Evolutionary conservation across 176 grass and related monocot species (phyloP), one percentile per base, ranked within the genome.

Genomic region (Aegilops speltoides): DNA sequence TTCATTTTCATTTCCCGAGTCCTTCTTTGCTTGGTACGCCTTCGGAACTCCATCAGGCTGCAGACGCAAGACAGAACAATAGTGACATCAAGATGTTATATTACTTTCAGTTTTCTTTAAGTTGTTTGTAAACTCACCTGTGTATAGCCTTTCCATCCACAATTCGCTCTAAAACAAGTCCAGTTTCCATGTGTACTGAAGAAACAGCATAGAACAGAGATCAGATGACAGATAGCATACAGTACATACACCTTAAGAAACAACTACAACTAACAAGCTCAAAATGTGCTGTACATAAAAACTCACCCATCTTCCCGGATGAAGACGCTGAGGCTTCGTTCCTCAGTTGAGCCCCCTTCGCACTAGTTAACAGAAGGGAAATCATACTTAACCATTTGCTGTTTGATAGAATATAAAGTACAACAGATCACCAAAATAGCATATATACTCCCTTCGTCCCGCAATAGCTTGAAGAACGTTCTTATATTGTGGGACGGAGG

Each of bases 81-180:
- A 89, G 54, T 17, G 32, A 28, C 29, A 77, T 79, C 29, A 86
- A 56, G 16, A 66, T 84, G 20, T 10, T 68, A 74, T 40, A 75
- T 36, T 48, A 82, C 12, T n/a, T 66, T 77, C 2, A 84, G 50
- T 82, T 82, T 68, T 28, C 6, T 31, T 64, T 46, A 17, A 46
- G 85, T 77, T 69, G 34, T 68, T 79, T 31, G 12, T 72, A 73
- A 15, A 77, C 29, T 8, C 89, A 95, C 96, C 86, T 82, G 34
- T 31, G 69, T 45, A 86, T 2, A 6, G 83, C 97, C 97, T 72
- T 66, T 91, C 94, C 89, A 99, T 50, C 94, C 97, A 89, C 97
- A 99, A 28, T 6, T 94, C 6, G 86, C 77, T 89, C 94, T 91
- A 71, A 99, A 99, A 68, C 97, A 99, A 29, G 24, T 81, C 97